Conservation (phyloP, 2,329 filamentous ascomycete species). For the Penicillium janthinellum region DNA sequence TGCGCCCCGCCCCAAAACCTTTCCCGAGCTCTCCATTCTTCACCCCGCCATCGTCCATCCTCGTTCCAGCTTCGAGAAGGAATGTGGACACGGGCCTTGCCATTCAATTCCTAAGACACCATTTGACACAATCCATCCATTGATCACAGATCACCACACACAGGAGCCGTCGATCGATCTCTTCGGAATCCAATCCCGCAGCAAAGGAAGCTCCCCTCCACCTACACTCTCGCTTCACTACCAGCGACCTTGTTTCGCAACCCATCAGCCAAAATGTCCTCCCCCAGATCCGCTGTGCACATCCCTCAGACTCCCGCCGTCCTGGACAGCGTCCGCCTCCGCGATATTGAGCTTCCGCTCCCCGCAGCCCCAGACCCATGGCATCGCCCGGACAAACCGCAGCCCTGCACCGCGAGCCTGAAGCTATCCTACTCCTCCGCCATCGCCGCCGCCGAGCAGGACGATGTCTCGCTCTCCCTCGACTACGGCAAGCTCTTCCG, state of each 20-base stretch:
- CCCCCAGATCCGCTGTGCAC: constrained; percentile 22
- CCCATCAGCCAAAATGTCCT: not conserved
- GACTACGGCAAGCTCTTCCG: constrained; percentile 53
- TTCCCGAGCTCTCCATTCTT: constrained; percentile 15
- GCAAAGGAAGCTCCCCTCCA: not conserved
- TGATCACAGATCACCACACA: not conserved
- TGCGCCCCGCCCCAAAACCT: constrained; percentile 24
- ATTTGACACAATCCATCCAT: not conserved
- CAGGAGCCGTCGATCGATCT: not conserved
- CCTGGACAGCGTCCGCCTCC: constrained; percentile 45
- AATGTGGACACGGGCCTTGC: not conserved
- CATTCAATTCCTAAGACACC: not conserved
- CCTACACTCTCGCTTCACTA: not conserved
- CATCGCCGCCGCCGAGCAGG: constrained; percentile 44
- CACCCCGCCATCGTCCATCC: constrained; percentile 1
- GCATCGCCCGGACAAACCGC: constrained; percentile 48
- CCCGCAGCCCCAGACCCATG: constrained; percentile 50
- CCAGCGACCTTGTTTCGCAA: not conserved
- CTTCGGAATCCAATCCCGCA: not conserved
- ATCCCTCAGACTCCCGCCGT: constrained; percentile 36
- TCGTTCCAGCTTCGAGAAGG: constrained; percentile 1
- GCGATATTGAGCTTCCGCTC: constrained; percentile 47
- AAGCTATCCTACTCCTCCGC: constrained; percentile 47
- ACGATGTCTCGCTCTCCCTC: constrained; percentile 49
- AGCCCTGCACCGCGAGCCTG: constrained; percentile 48